Evolutionary conservation across 2,329 filamentous ascomycete genomes (phyloP), one percentile per base, ranked within the genome.

Genomic region (Talaromyces rugulosus): DNA sequence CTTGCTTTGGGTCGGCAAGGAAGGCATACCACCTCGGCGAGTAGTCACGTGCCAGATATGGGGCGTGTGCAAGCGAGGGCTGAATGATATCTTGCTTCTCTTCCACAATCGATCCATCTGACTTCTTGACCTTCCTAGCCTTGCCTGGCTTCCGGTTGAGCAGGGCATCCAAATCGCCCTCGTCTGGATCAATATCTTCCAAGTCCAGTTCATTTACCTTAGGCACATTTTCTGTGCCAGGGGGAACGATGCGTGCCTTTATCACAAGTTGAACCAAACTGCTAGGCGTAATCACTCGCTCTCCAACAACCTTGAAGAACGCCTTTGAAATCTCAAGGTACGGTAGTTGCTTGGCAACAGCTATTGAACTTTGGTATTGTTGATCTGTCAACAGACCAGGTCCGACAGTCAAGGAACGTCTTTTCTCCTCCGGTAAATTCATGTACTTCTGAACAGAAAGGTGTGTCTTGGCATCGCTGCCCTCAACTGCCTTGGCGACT

Each of bases 291-390:
- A 99, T 91, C 75, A 89, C 90, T 67, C 90, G 91, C 79, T 99
- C 96, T 72, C 95, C 95, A 58, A 92, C 89, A 53, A 99, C 96
- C 82, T 99, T 99, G 87, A 99, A 99, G 79, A 96, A 99, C 7
- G 92, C 91, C 79, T 92, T 96, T 71, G 92, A 91, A 11, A 99
- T 87, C 62, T 90, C 85, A 60, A 99, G 83, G 66, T 87, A 85
- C 1, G 95, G 95, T 31, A 99, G 83, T 77, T 97, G 91, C 69
- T 87, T 87, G 31, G 92, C 93, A 33, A 97, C 89, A 54, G 79
- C 78, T 63, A 96, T 82, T 42, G 89, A 90, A 50, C 88, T 84
- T 66, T 86, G 81, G 77, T 96, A 96, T 75, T 97, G 87, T 63
- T 85, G 77, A 67, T 92, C 88, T 4, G 84, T 88, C 42, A 99